A percentile compares a stretch with the other conserved stretches of the same genome.
Conservation (phyloP, 1,284 basidiomycete genomes). For the Ustilago bromivora region DNA sequence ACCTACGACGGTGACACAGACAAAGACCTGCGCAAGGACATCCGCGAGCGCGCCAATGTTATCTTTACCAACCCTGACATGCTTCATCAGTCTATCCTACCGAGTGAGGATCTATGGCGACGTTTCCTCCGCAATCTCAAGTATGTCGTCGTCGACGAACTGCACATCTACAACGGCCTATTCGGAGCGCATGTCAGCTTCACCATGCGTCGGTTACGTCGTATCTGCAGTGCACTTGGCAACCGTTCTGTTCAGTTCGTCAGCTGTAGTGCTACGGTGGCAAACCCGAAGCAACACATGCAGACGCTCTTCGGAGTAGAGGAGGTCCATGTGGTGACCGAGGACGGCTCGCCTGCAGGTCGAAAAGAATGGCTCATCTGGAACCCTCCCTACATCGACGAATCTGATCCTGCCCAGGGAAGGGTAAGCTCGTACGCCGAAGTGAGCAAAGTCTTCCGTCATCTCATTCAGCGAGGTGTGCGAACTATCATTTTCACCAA, state of each 20-base stretch:
- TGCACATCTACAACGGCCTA: conserved; percentile 78
- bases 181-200: conserved; percentile 65
- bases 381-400: conserved; percentile 78
- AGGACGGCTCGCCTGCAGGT: conserved; percentile 87
- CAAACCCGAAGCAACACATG: conserved; percentile 75
- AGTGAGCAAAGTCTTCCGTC: conserved; percentile 81
- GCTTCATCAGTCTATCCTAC: conserved; percentile 86
- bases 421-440: conserved; percentile 78
- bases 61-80: conserved; percentile 78
- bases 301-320: conserved; percentile 71
- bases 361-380: conserved; percentile 74
- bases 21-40: conserved; percentile 73
- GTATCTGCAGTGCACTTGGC: conserved; percentile 85
- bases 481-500: conserved; percentile 89
- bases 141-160: conserved; percentile 84
- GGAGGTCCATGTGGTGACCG: conserved; percentile 78
- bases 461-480: conserved; percentile 83
- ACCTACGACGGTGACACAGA: conserved; percentile 92
- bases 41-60: conserved; percentile 70
- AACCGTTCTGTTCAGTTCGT: conserved; percentile 81
- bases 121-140: conserved; percentile 78
- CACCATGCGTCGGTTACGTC: conserved; percentile 73
- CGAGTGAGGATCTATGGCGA: conserved; percentile 86
- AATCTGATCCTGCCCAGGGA: conserved; percentile 75
- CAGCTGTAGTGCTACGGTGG: conserved; percentile 89